These are phyloP conservation scores for Podaxis sp. DNA, from an alignment of 768 basidiomycete genomes.

Conservation along the genomic window DNA sequence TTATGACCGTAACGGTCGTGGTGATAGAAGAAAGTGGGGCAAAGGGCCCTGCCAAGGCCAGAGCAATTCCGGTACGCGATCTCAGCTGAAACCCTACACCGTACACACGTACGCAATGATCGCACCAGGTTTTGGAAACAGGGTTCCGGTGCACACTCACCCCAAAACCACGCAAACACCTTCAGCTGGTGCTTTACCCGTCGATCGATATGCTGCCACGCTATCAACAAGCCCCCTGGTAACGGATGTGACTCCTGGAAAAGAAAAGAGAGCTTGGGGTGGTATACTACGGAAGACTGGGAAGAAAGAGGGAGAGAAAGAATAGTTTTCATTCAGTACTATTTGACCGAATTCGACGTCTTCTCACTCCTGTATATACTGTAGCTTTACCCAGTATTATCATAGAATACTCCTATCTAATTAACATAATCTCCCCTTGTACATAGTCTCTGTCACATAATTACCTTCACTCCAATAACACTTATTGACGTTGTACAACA, in stretches of 20 bases:
- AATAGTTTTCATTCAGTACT: neutral
- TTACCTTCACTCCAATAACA: neutral
- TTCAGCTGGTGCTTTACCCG: neutral
- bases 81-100: neutral
- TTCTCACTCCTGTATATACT: neutral
- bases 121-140: neutral
- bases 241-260: slow-evolving; percentile 1
- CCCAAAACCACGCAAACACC: neutral
- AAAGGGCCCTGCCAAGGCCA: neutral
- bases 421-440: neutral
- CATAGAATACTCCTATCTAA: neutral
- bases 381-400: neutral
- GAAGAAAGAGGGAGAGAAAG: slow-evolving; percentile 5
- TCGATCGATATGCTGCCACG: neutral
- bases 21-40: neutral
- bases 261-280: slow-evolving; percentile 12
- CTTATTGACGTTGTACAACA: neutral
- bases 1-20: neutral
- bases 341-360: neutral
- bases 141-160: neutral
- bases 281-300: slow-evolving; percentile 5
- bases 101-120: neutral
- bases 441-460: neutral
- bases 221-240: neutral
- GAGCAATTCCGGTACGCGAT: neutral